Conservation (phyloP, 2,329 filamentous ascomycete species). For the Parafenestella ontariensis region DNA sequence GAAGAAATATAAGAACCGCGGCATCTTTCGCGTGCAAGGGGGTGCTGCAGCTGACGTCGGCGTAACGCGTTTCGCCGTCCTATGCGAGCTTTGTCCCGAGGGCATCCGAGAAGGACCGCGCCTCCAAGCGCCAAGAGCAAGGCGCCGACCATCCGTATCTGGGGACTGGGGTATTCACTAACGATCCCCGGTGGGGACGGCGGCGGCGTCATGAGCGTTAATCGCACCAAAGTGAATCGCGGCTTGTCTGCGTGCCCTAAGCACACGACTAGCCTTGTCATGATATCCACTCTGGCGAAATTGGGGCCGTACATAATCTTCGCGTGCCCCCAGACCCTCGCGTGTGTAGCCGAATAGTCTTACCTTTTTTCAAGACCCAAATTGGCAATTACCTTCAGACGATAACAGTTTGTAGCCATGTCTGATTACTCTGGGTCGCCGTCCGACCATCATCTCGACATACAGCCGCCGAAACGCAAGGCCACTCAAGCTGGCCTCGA, state of each 20-base stretch:
- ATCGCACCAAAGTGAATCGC: conserved; percentile 38
- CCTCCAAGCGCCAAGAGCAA: conserved; percentile 31
- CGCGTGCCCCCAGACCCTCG: conserved; percentile 33
- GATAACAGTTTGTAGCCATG: conserved; percentile 36
- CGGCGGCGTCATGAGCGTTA: conserved; percentile 46
- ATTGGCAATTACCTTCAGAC: conserved; percentile 19
- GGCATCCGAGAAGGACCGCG: conserved; percentile 42
- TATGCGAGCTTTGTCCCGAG: conserved; percentile 38
- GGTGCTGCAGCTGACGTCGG: conserved; percentile 35
- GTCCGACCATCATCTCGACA: conserved; percentile 40
- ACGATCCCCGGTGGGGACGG: conserved; percentile 42
- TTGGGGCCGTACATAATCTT: conserved; percentile 43
- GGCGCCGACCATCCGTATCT: conserved; percentile 45
- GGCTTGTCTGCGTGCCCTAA: conserved; percentile 37
- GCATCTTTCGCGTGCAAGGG: conserved; percentile 20
- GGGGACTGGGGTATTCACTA: conserved; percentile 48
- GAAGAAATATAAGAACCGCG: conserved; percentile 20
- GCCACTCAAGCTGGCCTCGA: conserved; percentile 63
- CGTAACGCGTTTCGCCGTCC: conserved; percentile 16
- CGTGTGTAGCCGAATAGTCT: conserved; percentile 22
- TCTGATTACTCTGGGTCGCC: conserved; percentile 48
- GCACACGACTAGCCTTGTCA: conserved; percentile 35
- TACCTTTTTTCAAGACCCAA: conserved; percentile 20
- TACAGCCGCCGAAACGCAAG: conserved; percentile 62
- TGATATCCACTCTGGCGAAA: conserved; percentile 44